A percentile compares a stretch with the other conserved stretches of the same genome.
Conservation (phyloP, 805 yeast species). For the Lachancea fermentati region DNA sequence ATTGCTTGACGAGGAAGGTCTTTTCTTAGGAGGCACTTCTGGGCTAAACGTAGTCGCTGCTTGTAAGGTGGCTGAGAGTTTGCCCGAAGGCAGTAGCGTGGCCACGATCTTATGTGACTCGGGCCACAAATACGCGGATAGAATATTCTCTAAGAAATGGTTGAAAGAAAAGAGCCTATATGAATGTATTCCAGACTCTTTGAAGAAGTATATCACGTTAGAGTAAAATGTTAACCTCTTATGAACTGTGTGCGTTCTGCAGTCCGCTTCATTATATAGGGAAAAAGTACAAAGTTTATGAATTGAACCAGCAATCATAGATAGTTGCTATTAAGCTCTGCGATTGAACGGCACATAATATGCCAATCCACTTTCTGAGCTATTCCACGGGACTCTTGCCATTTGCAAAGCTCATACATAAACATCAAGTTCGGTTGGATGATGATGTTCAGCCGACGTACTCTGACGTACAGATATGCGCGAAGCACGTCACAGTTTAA, state of each 20-base stretch:
- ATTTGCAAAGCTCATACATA: constrained; percentile 80
- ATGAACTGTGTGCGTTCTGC: constrained; percentile 1
- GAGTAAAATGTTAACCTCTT: too few relatives aligned
- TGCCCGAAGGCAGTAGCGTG: constrained; percentile 76
- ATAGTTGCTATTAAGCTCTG: constrained; percentile 66
- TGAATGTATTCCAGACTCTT: constrained; percentile 60
- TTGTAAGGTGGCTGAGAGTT: constrained; percentile 58
- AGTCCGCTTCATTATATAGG: neutral
- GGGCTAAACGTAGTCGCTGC: constrained; percentile 92
- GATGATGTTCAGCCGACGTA: constrained; percentile 80
- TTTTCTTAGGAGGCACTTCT: constrained; percentile 86
- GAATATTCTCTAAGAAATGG: constrained; percentile 77
- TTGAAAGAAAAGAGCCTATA: constrained; percentile 61
- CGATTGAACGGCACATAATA: constrained; percentile 76
- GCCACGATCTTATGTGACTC: constrained; percentile 89
- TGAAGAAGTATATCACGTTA: constrained; percentile 58
- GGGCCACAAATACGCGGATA: constrained; percentile 81
- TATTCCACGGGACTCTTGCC: constrained; percentile 31
- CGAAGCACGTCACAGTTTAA: constrained; percentile 58
- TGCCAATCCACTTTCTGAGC: constrained; percentile 82
- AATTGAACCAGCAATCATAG: constrained; percentile 23
- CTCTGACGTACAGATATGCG: constrained; percentile 86
- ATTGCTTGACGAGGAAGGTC: constrained; percentile 82
- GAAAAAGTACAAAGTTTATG: neutral
- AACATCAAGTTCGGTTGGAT: constrained; percentile 91